These are phyloP conservation scores for Aegilops longissima DNA, from an alignment of 176 grass and related monocot genomes.

Conservation along the genomic window DNA sequence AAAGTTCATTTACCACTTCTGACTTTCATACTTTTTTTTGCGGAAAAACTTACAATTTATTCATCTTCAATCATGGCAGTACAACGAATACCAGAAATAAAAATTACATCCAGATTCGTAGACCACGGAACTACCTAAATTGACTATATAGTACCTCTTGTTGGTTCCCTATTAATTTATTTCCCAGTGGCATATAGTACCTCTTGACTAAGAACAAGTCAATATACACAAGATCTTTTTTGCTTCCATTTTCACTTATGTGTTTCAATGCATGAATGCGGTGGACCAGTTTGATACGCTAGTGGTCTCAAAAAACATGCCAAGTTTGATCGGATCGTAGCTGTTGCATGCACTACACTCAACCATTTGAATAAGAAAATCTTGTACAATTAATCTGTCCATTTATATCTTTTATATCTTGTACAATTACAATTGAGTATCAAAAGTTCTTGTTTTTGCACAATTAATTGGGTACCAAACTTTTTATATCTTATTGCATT, in stretches of 20 bases:
- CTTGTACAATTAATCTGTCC: background rate
- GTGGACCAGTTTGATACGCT: background rate
- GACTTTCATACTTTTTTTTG: too few relatives aligned
- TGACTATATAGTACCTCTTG: too few relatives aligned
- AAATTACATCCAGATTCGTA: too few relatives aligned
- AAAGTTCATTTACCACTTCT: too few relatives aligned
- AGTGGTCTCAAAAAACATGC: background rate
- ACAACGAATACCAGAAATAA: too few relatives aligned
- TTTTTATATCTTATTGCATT: background rate
- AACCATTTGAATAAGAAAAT: background rate
- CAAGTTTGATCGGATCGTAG: slow-evolving; percentile 15
- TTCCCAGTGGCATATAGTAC: background rate
- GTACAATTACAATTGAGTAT: background rate
- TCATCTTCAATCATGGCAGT: too few relatives aligned
- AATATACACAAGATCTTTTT: background rate
- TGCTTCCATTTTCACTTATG: background rate
- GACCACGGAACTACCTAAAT: too few relatives aligned
- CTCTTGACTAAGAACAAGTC: background rate
- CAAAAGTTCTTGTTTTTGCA: background rate
- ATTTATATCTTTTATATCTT: too few relatives aligned
- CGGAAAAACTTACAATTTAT: too few relatives aligned
- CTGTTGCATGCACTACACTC: background rate
- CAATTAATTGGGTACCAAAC: background rate
- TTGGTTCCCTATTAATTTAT: too few relatives aligned
- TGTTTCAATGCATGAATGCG: background rate